phyloP scores from a whole-genome alignment of 176 grass and related monocot species.

The Musa acuminata region DNA sequence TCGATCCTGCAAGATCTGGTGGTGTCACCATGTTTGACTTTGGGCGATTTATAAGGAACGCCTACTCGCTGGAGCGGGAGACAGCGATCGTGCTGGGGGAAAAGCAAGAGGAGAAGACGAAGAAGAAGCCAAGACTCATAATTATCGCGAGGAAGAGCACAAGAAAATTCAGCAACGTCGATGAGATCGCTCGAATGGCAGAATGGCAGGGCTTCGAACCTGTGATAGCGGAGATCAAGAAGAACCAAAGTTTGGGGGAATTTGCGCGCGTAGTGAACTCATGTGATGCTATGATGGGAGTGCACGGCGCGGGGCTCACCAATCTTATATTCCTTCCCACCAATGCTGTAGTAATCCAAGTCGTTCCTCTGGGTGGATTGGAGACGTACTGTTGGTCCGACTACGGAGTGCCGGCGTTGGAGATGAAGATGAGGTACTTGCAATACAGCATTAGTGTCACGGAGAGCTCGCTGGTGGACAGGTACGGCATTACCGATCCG shows the following conservation, averaged over 20 bases:
- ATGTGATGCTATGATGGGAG: background rate
- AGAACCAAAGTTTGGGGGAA: background rate
- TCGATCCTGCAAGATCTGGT: background rate
- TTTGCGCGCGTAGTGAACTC: background rate
- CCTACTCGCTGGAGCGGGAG: background rate
- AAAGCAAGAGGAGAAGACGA: background rate
- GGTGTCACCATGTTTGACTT: background rate
- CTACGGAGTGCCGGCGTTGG: background rate
- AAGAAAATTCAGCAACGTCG: background rate
- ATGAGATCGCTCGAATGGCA: background rate
- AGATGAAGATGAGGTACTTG: background rate
- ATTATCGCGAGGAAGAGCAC: background rate
- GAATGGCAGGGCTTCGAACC: background rate
- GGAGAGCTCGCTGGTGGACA: slow-evolving; percentile 3
- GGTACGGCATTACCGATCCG: background rate
- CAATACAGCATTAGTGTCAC: background rate
- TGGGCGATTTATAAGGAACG: background rate
- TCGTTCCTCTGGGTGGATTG: background rate
- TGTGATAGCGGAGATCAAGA: slow-evolving; percentile 8
- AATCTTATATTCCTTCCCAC: background rate
- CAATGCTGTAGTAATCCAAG: background rate
- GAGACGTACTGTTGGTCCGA: background rate
- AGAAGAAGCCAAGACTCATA: background rate
- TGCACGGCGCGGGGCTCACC: background rate
- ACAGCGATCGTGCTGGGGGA: background rate